Evolutionary conservation across 306 rosid genomes (phyloP).

Genomic region (Cucumis hystrix): DNA sequence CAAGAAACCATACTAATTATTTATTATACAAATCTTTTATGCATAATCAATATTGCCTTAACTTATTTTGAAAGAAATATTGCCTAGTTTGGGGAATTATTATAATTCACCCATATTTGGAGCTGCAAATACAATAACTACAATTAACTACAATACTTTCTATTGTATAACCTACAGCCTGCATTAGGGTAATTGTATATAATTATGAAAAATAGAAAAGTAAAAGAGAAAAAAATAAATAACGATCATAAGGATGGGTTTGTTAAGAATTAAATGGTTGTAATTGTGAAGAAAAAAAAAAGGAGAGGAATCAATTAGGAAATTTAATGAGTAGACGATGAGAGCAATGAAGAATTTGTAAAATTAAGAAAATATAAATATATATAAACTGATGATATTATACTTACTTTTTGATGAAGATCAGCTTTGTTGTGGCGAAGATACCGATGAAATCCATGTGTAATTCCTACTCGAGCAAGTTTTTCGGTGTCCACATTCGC

Average conservation of each 20-base stretch:
- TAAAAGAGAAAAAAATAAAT: not conserved
- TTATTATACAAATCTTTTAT: too few species aligned
- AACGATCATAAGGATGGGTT: not conserved
- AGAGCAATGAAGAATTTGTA: not conserved
- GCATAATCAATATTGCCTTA: too few species aligned
- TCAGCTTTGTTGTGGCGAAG: constrained; percentile 35
- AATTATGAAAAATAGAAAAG: too few species aligned
- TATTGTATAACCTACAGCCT: too few species aligned
- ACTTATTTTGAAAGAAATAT: too few species aligned
- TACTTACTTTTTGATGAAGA: constrained; percentile 29
- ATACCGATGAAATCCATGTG: constrained; percentile 33
- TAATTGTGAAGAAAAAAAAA: not conserved
- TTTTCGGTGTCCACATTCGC: constrained; percentile 56
- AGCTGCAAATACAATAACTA: too few species aligned
- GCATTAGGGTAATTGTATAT: too few species aligned
- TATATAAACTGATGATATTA: not conserved
- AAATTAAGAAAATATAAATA: too few species aligned
- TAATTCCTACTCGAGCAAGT: constrained; percentile 44
- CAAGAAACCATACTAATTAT: too few species aligned
- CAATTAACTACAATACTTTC: too few species aligned
- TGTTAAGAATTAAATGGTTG: not conserved
- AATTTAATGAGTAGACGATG: not conserved
- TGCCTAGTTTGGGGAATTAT: too few species aligned
- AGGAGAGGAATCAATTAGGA: not conserved
- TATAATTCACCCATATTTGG: too few species aligned